Percentiles rank a stretch among this genome's conserved stretches.
These are phyloP conservation scores for Mallotus nudiflorus DNA, from an alignment of 345 rosid genomes.

Conservation along the genomic window DNA sequence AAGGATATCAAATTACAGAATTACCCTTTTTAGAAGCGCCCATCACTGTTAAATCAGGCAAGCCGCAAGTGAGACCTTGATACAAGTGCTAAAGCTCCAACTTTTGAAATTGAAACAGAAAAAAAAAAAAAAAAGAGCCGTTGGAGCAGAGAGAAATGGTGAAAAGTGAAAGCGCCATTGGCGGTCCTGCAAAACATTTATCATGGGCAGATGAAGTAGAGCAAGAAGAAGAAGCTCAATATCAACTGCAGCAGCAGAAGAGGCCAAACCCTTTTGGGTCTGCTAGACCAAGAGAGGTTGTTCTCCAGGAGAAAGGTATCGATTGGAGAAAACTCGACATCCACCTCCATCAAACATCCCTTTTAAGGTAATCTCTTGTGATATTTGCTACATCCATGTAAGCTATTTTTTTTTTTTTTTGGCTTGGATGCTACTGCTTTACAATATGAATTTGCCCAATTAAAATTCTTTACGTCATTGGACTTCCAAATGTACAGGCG, in stretches of 20 bases:
- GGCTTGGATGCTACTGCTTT: no score
- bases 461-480: neutral
- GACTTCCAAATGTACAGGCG: neutral
- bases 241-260: conserved; percentile 4
- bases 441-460: no score
- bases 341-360: conserved; percentile 13
- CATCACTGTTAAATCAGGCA: no score
- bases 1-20: no score
- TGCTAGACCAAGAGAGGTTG: conserved; percentile 34
- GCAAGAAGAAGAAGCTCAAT: conserved; percentile 13
- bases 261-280: conserved; percentile 36
- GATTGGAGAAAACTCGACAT: conserved; percentile 23
- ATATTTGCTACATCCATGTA: no score
- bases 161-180: conserved; percentile 6
- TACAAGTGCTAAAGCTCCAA: no score
- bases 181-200: conserved; percentile 7
- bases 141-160: conserved; percentile 12
- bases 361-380: conserved; percentile 5
- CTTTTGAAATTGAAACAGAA: no score
- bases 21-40: no score
- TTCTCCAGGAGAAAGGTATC: conserved; percentile 30
- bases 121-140: no score
- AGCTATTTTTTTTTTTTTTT: no score
- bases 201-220: conserved; percentile 39
- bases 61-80: no score